These are phyloP conservation scores for Sordaria brevicollis DNA, from an alignment of 495 filamentous ascomycete genomes.

Conservation along the genomic window DNA sequence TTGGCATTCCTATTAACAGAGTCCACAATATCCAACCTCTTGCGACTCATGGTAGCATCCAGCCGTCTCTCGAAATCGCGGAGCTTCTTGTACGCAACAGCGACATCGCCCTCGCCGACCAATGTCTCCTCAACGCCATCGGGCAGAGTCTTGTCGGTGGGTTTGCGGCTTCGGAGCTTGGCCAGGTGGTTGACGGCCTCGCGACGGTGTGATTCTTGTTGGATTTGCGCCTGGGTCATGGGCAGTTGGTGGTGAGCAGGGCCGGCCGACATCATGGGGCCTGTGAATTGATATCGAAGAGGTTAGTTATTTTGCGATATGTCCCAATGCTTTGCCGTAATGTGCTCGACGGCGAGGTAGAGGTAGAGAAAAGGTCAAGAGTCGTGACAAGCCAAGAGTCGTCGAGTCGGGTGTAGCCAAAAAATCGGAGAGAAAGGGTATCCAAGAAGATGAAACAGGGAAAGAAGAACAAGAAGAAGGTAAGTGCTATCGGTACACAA, in stretches of 20 bases:
- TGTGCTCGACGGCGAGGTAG: background rate
- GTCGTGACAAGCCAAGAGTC: background rate
- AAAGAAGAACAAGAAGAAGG: background rate
- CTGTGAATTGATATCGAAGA: constrained; percentile 11
- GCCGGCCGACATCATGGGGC: constrained; percentile 19
- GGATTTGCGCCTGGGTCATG: constrained; percentile 46
- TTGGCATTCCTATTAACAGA: constrained; percentile 69
- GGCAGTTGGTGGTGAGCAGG: constrained; percentile 32
- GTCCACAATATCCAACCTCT: constrained; percentile 83
- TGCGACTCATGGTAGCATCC: constrained; percentile 91
- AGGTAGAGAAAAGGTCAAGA: too few species aligned
- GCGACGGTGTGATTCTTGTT: constrained; percentile 45
- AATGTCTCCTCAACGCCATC: constrained; percentile 74
- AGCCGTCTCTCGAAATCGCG: constrained; percentile 80
- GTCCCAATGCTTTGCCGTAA: background rate
- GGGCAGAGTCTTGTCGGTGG: constrained; percentile 89
- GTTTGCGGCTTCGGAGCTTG: constrained; percentile 71
- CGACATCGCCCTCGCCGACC: constrained; percentile 59
- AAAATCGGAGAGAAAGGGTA: too few species aligned
- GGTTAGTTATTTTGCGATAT: background rate
- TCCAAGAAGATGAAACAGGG: too few species aligned
- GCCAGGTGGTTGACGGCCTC: constrained; percentile 51
- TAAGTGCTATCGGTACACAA: background rate
- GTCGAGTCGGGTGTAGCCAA: background rate
- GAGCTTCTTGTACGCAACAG: constrained; percentile 68